A percentile compares a stretch with the other conserved stretches of the same genome.
These are phyloP conservation scores for Pseudisothecium myosuroides DNA, from an alignment of 225 moss, liverwort and hornwort genomes.

Conservation along the genomic window DNA sequence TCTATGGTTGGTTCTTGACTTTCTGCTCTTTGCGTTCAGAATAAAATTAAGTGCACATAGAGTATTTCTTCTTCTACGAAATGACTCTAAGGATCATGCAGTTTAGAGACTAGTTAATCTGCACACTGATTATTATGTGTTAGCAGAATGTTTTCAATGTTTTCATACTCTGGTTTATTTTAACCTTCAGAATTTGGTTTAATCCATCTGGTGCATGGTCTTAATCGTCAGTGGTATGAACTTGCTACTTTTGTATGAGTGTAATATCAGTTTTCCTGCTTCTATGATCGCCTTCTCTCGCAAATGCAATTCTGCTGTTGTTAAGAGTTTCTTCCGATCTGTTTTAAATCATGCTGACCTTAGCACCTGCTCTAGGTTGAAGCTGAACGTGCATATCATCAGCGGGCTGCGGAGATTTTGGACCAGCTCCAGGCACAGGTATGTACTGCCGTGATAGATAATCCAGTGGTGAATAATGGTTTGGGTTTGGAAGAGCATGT, in stretches of 20 bases:
- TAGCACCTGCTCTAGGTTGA: constrained; percentile 27
- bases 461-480: background rate
- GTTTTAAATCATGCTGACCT: background rate
- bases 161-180: background rate
- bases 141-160: background rate
- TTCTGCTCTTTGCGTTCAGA: background rate
- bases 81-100: background rate
- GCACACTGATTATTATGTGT: background rate
- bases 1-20: constrained; percentile 54
- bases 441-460: background rate
- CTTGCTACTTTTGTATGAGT: background rate
- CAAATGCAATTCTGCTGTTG: background rate
- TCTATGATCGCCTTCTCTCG: background rate
- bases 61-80: background rate
- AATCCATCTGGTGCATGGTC: background rate
- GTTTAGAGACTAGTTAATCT: background rate
- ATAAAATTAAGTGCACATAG: background rate
- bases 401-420: constrained; percentile 40
- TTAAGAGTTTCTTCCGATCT: background rate
- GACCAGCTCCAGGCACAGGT: constrained; percentile 49
- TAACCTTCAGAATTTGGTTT: background rate
- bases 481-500: background rate
- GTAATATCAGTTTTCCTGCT: background rate
- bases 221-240: background rate
- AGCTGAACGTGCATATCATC: constrained; percentile 53